Conservation (phyloP, 768 basidiomycete species). For the Naganishia randhawae region DNA sequence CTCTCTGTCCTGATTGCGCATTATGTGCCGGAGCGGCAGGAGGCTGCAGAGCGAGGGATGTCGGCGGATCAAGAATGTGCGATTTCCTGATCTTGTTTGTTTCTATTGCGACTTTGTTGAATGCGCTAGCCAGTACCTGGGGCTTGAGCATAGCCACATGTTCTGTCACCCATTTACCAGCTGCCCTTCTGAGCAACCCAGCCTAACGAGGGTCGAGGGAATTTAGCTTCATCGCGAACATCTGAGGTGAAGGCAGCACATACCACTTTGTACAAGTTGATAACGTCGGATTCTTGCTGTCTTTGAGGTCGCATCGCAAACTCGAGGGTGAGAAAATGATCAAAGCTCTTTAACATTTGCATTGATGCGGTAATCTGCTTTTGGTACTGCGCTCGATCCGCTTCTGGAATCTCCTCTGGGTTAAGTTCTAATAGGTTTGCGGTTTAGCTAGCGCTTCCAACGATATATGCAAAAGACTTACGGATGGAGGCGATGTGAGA, state of each 20-base stretch:
- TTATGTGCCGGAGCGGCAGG: neutral
- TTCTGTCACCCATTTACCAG: conserved; percentile 15
- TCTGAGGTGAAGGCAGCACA: neutral
- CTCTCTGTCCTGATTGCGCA: neutral
- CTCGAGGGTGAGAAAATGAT: conserved; percentile 13
- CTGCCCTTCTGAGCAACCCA: conserved; percentile 9
- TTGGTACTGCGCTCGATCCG: conserved; percentile 7
- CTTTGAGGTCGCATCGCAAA: conserved; percentile 17
- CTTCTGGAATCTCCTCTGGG: conserved; percentile 13
- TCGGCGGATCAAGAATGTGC: neutral
- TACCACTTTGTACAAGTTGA: conserved; percentile 19
- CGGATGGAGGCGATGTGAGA: conserved; percentile 15
- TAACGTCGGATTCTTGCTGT: conserved; percentile 4
- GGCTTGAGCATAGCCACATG: conserved; percentile 11
- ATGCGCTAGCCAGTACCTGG: conserved; percentile 11
- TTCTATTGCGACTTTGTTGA: conserved; percentile 14
- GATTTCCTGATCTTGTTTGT: conserved; percentile 20
- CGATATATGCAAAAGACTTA: neutral
- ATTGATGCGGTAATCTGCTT: conserved; percentile 2
- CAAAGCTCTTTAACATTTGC: conserved; percentile 22
- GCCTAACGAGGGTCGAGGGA: neutral
- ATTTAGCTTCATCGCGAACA: too few species aligned
- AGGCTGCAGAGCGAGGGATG: neutral
- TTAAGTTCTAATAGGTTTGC: neutral
- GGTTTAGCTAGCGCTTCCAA: neutral